Evolutionary conservation across 495 filamentous ascomycete genomes (phyloP).

Genomic region (Aspergillus affinis): DNA sequence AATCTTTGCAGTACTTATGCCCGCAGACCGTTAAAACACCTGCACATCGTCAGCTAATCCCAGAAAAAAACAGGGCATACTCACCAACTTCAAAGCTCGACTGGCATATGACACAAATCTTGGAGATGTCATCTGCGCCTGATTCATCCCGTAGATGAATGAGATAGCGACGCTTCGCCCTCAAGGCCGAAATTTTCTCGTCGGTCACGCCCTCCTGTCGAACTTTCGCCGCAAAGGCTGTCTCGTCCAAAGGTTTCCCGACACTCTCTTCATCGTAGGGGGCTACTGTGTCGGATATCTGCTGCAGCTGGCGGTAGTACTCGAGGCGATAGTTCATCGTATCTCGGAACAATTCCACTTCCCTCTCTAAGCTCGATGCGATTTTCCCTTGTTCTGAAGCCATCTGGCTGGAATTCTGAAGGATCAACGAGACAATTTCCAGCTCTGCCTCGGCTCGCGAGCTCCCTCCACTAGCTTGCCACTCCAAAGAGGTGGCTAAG

Average conservation of each 20-base stretch:
- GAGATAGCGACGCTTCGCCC: conserved; percentile 72
- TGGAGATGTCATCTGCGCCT: conserved; percentile 51
- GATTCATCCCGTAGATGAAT: conserved; percentile 59
- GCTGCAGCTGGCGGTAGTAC: conserved; percentile 86
- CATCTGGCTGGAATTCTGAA: conserved; percentile 60
- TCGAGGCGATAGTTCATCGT: conserved; percentile 81
- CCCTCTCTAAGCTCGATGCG: conserved; percentile 59
- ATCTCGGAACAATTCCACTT: conserved; percentile 71
- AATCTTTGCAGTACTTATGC: conserved; percentile 86
- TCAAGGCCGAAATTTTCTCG: conserved; percentile 56
- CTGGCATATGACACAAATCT: conserved; percentile 80
- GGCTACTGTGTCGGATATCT: conserved; percentile 80
- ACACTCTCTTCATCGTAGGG: conserved; percentile 63
- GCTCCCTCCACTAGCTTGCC: conserved; percentile 58
- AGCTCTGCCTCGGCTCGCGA: conserved; percentile 63
- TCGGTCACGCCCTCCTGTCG: conserved; percentile 50
- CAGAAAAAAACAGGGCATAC: no score
- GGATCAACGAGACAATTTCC: conserved; percentile 53
- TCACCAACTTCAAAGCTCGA: conserved; percentile 66
- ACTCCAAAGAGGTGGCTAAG: conserved; percentile 60
- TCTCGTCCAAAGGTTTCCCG: conserved; percentile 40
- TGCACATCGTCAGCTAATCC: conserved; percentile 19
- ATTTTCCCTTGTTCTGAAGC: conserved; percentile 65
- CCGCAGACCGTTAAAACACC: conserved; percentile 83
- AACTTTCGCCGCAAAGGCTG: conserved; percentile 34